Conservation (phyloP, 176 grass and related monocot species). For the Themeda triandra region DNA sequence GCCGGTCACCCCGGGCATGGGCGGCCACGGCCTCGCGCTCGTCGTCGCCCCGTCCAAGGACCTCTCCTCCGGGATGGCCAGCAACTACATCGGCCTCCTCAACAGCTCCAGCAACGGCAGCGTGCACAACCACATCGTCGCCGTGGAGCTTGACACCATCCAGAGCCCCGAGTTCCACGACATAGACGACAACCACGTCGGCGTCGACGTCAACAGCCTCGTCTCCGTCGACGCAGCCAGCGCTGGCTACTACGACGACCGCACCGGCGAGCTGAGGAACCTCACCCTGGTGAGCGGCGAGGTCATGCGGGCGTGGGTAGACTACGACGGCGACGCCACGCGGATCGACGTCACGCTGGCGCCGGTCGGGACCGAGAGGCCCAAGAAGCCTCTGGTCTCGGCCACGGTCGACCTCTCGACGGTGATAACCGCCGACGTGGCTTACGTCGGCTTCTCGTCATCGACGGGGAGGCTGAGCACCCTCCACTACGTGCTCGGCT, state of each 20-base stretch:
- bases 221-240: neutral
- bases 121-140: neutral
- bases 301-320: conserved; percentile 12
- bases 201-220: neutral
- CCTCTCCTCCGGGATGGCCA: neutral
- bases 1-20: neutral
- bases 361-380: neutral
- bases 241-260: conserved; percentile 19
- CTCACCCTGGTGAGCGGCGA: neutral
- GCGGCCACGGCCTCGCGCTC: conserved; percentile 22
- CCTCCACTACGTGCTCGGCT: conserved; percentile 67
- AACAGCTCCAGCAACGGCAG: neutral
- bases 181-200: neutral
- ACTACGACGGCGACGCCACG: neutral
- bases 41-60: neutral
- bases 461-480: conserved; percentile 24
- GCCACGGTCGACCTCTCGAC: neutral
- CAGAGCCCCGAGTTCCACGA: neutral
- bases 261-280: neutral
- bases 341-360: conserved; percentile 13
- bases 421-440: neutral
- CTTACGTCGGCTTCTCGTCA: conserved; percentile 51
- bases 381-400: neutral
- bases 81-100: conserved; percentile 1
- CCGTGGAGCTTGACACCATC: conserved; percentile 35